Evolutionary conservation across 2,329 filamentous ascomycete species (phyloP).

Genomic region (Cordyceps cateniannulata): DNA sequence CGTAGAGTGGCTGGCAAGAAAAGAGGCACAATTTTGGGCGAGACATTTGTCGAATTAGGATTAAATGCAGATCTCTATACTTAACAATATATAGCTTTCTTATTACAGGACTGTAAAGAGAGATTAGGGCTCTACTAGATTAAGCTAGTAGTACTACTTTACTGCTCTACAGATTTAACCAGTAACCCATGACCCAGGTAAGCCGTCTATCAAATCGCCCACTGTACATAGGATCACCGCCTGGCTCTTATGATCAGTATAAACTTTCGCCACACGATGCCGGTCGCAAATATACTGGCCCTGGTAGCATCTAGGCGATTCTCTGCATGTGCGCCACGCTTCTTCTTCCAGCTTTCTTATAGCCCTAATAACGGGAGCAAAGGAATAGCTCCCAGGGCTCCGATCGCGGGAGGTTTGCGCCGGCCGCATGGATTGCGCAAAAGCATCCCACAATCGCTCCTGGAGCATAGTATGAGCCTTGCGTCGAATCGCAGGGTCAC

Average conservation of each 20-base stretch:
- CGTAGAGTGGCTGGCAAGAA: no score
- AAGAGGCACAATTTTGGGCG: no score
- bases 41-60: no score
- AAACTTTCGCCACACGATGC: background rate
- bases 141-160: no score
- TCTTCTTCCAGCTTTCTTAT: background rate
- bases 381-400: background rate
- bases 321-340: background rate
- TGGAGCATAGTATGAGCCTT: background rate
- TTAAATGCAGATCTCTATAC: no score
- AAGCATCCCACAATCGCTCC: background rate
- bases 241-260: background rate
- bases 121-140: no score
- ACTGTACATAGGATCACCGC: background rate
- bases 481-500: background rate
- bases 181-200: background rate
- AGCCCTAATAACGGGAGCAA: background rate
- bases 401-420: background rate
- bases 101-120: no score
- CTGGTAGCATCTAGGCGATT: background rate
- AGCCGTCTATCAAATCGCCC: background rate
- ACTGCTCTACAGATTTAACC: background rate
- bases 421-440: background rate
- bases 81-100: no score
- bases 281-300: background rate